Base-by-base conservation (phyloP, 2,329 filamentous ascomycete genomes). In the Colletotrichum horii region DNA sequence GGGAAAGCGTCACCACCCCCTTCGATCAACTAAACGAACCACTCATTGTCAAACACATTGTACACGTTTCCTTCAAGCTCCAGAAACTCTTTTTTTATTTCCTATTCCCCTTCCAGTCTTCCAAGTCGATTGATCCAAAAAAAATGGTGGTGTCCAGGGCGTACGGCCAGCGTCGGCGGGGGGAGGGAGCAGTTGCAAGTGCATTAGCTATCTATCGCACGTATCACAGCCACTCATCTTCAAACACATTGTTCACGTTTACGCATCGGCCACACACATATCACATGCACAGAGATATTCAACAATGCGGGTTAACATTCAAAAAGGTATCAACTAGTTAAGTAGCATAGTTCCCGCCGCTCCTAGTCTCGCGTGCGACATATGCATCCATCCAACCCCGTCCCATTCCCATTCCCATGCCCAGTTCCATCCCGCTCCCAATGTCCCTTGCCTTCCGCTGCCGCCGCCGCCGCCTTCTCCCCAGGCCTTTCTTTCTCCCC, bases 241-340 rank as follows among this genome's bases (percentile, higher is more conserved):
- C 30, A 34, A 70, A 70, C 67, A 70, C 67, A 62, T 70, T 69
- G 66, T 69, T 55, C 66, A 69, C 66, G 66, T 69, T 69, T 69
- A 70, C 34, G 34, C 36, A 48, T 70, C 55, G 56, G 34, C 38
- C 36, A 52, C 24, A 66, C 58, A 70, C 56, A 61, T 62, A 34
- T 26, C 65, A 67, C 48, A 67, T 56, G 65, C 36, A 67, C 30
- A 70, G 26, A 15, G 22, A 43, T 28, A 52, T 75, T 71, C 48
- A 60, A 38, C 70, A 74, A 69, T 60, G 56, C 43, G 58, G 70
- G 28, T 36, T 55, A 64, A 55, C 72, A 71, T 75, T 71, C 36
- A 66, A 71, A 66, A 71, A 67, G 48, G 65, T 69, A 60, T 61
- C 32, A 43, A 69, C 34, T 69, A 64, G 61, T 64, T 34, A 22